Evolutionary conservation across 148 eudicot species (phyloP).

Genomic region (Nepenthes mirabilis): DNA sequence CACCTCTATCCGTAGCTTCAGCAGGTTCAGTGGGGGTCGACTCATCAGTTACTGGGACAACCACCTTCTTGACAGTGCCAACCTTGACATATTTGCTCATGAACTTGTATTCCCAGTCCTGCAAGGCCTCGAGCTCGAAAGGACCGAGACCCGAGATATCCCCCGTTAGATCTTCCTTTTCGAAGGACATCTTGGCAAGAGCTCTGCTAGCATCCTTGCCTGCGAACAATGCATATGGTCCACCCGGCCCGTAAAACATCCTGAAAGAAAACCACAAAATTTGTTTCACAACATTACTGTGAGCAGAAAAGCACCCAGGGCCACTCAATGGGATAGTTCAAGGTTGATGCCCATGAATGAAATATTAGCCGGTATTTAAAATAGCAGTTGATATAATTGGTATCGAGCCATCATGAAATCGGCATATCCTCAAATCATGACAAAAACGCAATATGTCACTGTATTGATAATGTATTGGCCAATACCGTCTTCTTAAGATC

Average conservation of each 20-base stretch:
- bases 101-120: constrained; percentile 98
- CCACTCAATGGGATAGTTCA: too few relatives aligned
- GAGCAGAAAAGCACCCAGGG: neutral
- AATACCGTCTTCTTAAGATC: too few relatives aligned
- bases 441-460: too few relatives aligned
- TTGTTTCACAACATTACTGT: neutral
- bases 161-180: constrained; percentile 75
- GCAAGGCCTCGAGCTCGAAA: constrained; percentile 85
- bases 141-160: constrained; percentile 78
- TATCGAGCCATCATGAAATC: too few relatives aligned
- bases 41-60: constrained; percentile 30
- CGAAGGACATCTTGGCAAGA: constrained; percentile 97
- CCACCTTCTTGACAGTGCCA: constrained; percentile 44
- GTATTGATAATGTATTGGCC: too few relatives aligned
- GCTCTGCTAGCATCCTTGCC: constrained; percentile 97
- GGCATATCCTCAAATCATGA: too few relatives aligned
- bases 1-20: constrained; percentile 2
- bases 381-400: too few relatives aligned
- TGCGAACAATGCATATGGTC: constrained; percentile 90
- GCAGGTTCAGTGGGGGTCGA: constrained; percentile 30
- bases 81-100: constrained; percentile 96
- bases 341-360: too few relatives aligned
- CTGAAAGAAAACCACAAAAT: constrained; percentile 19
- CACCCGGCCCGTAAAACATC: constrained; percentile 98
- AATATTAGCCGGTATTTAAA: too few relatives aligned